phyloP scores from a whole-genome alignment of 2,329 filamentous ascomycete species.

The Fusarium sp. region DNA sequence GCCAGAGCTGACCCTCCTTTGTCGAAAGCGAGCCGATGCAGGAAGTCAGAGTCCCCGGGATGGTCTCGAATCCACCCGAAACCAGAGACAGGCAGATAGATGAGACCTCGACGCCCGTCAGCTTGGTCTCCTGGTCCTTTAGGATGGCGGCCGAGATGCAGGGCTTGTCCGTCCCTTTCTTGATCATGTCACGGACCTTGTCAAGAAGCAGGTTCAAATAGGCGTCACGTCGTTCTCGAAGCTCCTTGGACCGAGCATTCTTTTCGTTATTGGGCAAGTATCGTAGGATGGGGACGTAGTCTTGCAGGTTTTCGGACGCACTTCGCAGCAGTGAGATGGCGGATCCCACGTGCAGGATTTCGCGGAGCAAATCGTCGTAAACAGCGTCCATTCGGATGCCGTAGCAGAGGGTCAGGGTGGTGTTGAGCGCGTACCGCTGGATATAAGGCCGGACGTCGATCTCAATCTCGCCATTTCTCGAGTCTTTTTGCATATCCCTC shows the following conservation, averaged over 20 bases:
- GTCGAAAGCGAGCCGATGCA: constrained; percentile 63
- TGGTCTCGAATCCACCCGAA: constrained; percentile 66
- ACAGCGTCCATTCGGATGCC: constrained; percentile 66
- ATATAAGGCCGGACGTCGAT: constrained; percentile 63
- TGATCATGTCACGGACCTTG: constrained; percentile 54
- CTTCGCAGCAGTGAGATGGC: constrained; percentile 63
- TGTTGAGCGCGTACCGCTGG: constrained; percentile 65
- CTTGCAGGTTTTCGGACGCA: constrained; percentile 65
- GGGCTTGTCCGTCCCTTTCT: constrained; percentile 62
- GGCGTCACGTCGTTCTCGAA: constrained; percentile 60
- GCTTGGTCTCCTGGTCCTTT: constrained; percentile 65
- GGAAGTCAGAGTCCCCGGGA: constrained; percentile 64
- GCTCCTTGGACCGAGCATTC: constrained; percentile 57
- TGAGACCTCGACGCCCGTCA: constrained; percentile 64
- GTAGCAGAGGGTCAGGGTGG: constrained; percentile 65
- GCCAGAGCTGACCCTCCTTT: constrained; percentile 60
- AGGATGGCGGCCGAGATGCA: constrained; percentile 66
- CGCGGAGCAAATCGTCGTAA: constrained; percentile 62
- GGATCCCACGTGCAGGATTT: constrained; percentile 65
- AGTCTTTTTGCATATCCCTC: constrained; percentile 59
- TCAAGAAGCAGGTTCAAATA: constrained; percentile 62
- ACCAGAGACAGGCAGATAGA: constrained; percentile 66
- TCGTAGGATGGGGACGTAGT: constrained; percentile 63
- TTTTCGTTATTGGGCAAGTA: constrained; percentile 66
- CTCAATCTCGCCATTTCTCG: constrained; percentile 54